Evolutionary conservation across 2,329 filamentous ascomycete species (phyloP), one percentile per base, ranked within the genome.

Genomic region (Claviceps pazoutovae): DNA sequence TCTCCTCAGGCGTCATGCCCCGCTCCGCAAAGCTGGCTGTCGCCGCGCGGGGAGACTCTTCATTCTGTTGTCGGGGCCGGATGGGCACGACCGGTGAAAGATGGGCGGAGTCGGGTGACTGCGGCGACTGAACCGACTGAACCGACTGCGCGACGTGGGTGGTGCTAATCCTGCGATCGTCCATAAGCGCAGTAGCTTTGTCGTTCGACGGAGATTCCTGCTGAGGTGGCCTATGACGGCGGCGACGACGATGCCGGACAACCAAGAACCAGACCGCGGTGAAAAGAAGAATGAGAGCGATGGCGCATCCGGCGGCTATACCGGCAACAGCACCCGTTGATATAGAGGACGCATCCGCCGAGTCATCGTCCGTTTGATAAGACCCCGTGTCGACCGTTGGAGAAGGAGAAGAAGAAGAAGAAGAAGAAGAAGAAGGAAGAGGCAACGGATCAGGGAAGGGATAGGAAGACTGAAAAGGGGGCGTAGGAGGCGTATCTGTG

Each of bases 1-100:
- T 76, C 60, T 81, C 75, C 0, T 74, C 76, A 8, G 68, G 66
- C 47, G 77, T 79, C 77, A 81, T 81, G 48, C 75, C 74, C n/a
- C 79, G 76, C 58, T 81, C 77, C 4, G 79, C 73, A 37, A 81
- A 62, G 54, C 78, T 75, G 17, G 72, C 71, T 5, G 37, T 42
- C 49, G 17, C 30, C 14, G 5, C 34, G 16, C 26, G 34, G 5
- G 42, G 5, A 4, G 49, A 4, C 9, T 43, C 48, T 17, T 26
- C 39, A 17, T 21, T 11, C 3, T 14, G 41, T 23, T 19, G 41
- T 43, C 41, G 41, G 9, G 16, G 38, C 6, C 41, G 17, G 19
- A 16, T 8, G 39, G 8, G 39, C 19, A 19, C 8, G n/a, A 9
- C 3, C 16, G 39, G 39, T 9, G 17, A 8, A 17, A 8, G 51